Percentiles rank a stretch among this genome's conserved stretches.
Evolutionary conservation across 2,329 filamentous ascomycete genomes (phyloP).

Genomic region (Clonostachys chloroleuca): DNA sequence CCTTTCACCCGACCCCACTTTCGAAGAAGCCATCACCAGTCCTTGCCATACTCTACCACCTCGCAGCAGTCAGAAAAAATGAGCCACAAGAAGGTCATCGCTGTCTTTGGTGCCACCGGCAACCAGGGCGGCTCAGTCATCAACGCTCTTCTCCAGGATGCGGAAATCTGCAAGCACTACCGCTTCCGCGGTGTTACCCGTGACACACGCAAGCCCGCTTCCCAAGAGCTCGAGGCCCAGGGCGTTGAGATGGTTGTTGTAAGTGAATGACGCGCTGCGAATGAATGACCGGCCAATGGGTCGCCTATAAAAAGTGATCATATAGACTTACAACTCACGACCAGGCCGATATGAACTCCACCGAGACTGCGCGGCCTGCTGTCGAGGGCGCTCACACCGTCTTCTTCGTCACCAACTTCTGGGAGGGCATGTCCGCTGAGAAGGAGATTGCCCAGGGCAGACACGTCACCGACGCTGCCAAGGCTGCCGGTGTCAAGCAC

Average conservation of each 20-base stretch:
- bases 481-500: conserved; percentile 35
- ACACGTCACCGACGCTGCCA: conserved; percentile 37
- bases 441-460: conserved; percentile 36
- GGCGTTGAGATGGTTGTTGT: conserved; percentile 38
- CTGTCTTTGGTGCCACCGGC: conserved; percentile 44
- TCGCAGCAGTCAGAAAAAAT: too few species aligned
- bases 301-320: not conserved
- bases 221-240: conserved; percentile 26
- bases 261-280: conserved; percentile 2
- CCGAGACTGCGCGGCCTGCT: conserved; percentile 24
- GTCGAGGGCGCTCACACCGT: conserved; percentile 36
- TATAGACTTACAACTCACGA: conserved; percentile 1
- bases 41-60: too few species aligned
- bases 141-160: conserved; percentile 35
- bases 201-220: conserved; percentile 30
- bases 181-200: conserved; percentile 41
- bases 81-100: conserved; percentile 19
- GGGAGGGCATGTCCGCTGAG: conserved; percentile 23
- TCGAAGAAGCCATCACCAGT: conserved; percentile 12
- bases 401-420: conserved; percentile 33
- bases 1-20: not conserved
- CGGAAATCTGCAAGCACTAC: conserved; percentile 35
- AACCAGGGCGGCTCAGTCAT: conserved; percentile 44
- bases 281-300: not conserved
- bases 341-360: conserved; percentile 34